phyloP scores from a whole-genome alignment of 345 rosid species.

The Isatis tinctoria region DNA sequence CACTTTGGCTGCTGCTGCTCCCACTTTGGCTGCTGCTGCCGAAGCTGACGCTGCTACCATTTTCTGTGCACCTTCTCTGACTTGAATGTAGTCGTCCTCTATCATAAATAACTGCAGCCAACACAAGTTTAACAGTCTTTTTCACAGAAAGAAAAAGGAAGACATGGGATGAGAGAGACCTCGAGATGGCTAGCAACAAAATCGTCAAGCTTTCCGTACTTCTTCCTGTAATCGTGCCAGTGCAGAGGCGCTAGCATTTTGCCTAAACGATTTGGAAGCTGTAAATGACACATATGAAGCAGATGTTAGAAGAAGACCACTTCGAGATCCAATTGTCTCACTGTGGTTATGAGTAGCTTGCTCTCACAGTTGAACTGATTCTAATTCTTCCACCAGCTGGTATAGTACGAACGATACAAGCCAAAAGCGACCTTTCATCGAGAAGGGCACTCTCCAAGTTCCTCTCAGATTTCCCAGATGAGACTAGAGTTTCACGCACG shows the following conservation, averaged over 20 bases:
- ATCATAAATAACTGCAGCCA: constrained; percentile 70
- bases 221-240: constrained; percentile 95
- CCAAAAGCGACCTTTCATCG: constrained; percentile 82
- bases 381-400: constrained; percentile 93
- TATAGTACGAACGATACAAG: constrained; percentile 91
- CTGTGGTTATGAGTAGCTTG: not conserved
- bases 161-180: constrained; percentile 38
- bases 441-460: constrained; percentile 53
- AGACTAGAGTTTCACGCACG: constrained; percentile 30
- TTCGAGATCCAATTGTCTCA: not conserved
- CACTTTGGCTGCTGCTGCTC: constrained; percentile 90
- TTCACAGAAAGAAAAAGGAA: not conserved
- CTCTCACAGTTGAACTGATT: constrained; percentile 73
- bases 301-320: not conserved
- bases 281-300: constrained; percentile 22
- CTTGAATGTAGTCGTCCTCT: constrained; percentile 84
- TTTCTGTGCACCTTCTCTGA: constrained; percentile 90
- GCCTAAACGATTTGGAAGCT: constrained; percentile 92
- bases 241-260: constrained; percentile 97
- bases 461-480: constrained; percentile 43
- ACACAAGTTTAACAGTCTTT: not conserved
- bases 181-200: constrained; percentile 77
- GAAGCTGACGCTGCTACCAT: constrained; percentile 90
- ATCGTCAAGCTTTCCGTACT: constrained; percentile 89
- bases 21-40: constrained; percentile 90